Conservation (phyloP, 345 rosid genomes). For the Citrus cavaleriei region DNA sequence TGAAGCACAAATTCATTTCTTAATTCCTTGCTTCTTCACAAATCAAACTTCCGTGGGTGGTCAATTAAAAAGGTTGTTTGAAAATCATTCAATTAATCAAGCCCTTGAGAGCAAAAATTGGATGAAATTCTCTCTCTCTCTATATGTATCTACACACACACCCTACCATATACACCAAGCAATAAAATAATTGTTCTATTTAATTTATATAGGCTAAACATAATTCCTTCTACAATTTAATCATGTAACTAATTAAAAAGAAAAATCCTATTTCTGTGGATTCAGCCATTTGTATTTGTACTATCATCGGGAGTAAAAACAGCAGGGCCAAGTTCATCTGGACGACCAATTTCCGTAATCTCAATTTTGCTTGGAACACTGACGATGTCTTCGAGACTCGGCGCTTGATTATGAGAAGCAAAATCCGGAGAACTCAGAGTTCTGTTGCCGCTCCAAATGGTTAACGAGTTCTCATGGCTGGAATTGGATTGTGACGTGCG, state of each 20-base stretch:
- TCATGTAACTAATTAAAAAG: not conserved
- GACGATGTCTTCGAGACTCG: slow-evolving; percentile 7
- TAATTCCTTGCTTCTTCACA: too few species aligned
- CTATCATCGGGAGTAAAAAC: not conserved
- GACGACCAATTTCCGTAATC: not conserved
- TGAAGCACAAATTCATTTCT: too few species aligned
- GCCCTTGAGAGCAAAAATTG: too few species aligned
- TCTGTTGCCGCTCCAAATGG: slow-evolving; percentile 1
- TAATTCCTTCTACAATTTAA: not conserved
- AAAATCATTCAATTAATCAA: too few species aligned
- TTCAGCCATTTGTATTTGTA: not conserved
- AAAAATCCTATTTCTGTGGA: not conserved
- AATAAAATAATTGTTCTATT: too few species aligned
- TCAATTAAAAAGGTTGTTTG: too few species aligned
- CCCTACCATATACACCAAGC: too few species aligned
- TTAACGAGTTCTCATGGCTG: not conserved
- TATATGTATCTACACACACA: too few species aligned
- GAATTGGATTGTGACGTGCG: not conserved
- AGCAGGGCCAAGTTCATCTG: not conserved
- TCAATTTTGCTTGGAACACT: not conserved
- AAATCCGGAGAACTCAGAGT: not conserved
- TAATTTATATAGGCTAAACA: not conserved
- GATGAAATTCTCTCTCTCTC: too few species aligned
- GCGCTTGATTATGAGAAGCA: slow-evolving; percentile 16
- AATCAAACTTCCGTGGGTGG: too few species aligned